Base-by-base conservation (phyloP, 352 stramenopile genomes). In the Globisporangium cystogenes region DNA sequence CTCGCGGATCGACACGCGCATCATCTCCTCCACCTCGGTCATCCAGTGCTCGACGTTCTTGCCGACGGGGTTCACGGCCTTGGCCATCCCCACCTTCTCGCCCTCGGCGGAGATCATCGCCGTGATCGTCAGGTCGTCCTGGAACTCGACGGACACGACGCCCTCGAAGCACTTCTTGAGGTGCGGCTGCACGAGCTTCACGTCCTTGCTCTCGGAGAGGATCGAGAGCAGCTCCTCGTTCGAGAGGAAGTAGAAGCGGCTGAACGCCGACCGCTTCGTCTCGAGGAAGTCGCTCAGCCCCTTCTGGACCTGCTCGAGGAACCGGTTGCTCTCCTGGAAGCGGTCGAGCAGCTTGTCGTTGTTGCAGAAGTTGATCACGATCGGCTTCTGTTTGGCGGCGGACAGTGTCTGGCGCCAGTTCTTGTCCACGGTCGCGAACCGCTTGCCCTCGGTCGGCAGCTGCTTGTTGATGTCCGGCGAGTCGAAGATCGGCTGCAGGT, bases 21-120 rank as follows among this genome's bases (percentile, higher is more conserved):
- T 98, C 67, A 92, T 95, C 47, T 95, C 70, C 57, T 96, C 82
- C 15, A 96, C 69, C 66, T 98, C 91, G 1, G 85, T 93, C 93
- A 98, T 98, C 94, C 94, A 98, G 59, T 95, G 59, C 67, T 98
- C 94, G 16, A 98, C 93, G 56, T 97, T 97, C 61, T 97, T 98
- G 31, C 80, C 87, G 16, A 93, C 90, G 0, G 94, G 93, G 49
- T 98, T 90, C 3, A 98, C 88, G 2, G 72, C 51, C 26, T 72
- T 81, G 2, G 71, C 62, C 68, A 96, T 96, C 0, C 68, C 68
- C 5, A 98, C 87, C 62, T 95, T 79, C 62, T 96, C 94, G 6
- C 85, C 82, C 64, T 98, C 92, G 0, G 80, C 76, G 0, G 75
- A 97, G 41, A 90, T 92, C 89, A 98, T 98, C 1, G 82, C 73